A percentile compares a stretch with the other conserved stretches of the same genome.
phyloP scores from a whole-genome alignment of 73 alveolate species.

The Paramecium pentaurelia region DNA sequence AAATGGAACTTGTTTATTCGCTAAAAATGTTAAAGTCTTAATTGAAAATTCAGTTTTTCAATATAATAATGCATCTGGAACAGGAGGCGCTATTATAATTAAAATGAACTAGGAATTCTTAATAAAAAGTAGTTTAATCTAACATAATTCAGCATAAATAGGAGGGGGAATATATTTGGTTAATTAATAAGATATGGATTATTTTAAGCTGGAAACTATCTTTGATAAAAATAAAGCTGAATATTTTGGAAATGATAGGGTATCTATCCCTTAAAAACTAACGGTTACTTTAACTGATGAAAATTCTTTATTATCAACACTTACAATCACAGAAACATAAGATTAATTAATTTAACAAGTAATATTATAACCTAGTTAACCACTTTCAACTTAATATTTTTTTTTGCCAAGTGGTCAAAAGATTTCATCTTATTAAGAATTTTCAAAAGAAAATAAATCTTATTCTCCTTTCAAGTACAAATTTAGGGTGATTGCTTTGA shows the following conservation, averaged over 20 bases:
- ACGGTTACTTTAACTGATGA: neutral
- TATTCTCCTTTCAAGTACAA: neutral
- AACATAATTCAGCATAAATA: neutral
- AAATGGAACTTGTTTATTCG: neutral
- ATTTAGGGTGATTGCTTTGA: neutral
- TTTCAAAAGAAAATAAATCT: neutral
- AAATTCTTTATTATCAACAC: neutral
- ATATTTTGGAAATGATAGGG: neutral
- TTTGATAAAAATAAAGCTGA: neutral
- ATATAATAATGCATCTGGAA: neutral
- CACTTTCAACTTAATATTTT: neutral
- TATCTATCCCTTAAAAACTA: neutral
- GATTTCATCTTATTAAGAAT: neutral
- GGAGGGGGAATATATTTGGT: neutral
- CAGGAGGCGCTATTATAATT: neutral
- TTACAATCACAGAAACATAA: neutral
- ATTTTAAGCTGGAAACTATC: neutral
- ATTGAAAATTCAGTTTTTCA: neutral
- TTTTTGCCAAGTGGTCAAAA: conserved; percentile 2
- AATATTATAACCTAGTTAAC: neutral
- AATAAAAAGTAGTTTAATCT: neutral
- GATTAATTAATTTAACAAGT: neutral
- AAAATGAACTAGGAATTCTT: neutral
- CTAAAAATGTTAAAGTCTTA: neutral
- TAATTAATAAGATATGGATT: neutral